Conservation (phyloP, 192 early-diverging fungal genomes). For the Coemansia sp. region DNA sequence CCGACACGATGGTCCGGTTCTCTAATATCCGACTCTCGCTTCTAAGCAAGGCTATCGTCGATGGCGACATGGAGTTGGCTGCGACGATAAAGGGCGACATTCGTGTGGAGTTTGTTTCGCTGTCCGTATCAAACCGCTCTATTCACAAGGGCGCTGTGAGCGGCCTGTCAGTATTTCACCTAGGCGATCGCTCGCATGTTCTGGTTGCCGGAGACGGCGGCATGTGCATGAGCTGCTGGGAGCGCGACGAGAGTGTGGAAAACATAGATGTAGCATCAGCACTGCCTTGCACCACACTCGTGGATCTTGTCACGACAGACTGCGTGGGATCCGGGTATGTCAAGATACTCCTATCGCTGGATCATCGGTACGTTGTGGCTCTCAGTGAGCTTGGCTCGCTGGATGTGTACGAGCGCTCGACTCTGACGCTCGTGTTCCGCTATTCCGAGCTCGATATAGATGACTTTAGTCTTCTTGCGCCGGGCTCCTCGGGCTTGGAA, state of each 20-base stretch:
- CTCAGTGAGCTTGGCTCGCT: conserved; percentile 24
- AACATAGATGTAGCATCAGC: neutral
- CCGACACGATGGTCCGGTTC: conserved; percentile 36
- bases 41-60: conserved; percentile 31
- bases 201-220: conserved; percentile 31
- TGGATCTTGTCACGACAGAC: conserved; percentile 24
- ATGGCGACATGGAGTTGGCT: conserved; percentile 29
- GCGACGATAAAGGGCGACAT: conserved; percentile 22
- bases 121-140: neutral
- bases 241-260: conserved; percentile 7
- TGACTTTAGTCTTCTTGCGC: conserved; percentile 37
- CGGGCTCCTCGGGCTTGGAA: neutral
- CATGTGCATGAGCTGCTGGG: conserved; percentile 43
- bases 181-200: conserved; percentile 9
- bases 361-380: conserved; percentile 36
- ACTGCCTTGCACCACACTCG: conserved; percentile 10
- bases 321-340: conserved; percentile 30
- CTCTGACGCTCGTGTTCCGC: conserved; percentile 47
- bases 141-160: conserved; percentile 19
- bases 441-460: conserved; percentile 18
- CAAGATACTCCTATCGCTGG: conserved; percentile 20
- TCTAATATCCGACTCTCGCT: conserved; percentile 19
- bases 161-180: conserved; percentile 25
- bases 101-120: conserved; percentile 20
- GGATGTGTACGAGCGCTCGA: conserved; percentile 46